Conservation (phyloP, 2,329 filamentous ascomycete genomes). For the Exophiala bonariae region DNA sequence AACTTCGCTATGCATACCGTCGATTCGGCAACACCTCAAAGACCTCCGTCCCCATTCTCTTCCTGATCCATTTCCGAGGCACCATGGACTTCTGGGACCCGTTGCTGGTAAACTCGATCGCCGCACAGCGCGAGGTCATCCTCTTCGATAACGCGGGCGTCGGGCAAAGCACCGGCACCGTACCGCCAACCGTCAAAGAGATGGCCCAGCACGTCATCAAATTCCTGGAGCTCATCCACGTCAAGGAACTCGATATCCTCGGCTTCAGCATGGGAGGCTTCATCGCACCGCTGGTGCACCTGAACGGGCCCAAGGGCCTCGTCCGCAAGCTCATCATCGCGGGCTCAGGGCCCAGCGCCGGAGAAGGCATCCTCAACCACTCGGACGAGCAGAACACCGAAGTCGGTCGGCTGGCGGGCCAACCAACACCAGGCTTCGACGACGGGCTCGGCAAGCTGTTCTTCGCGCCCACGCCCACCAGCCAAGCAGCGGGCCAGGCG, state of each 20-base stretch:
- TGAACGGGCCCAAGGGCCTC: conserved; percentile 27
- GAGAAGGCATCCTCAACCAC: conserved; percentile 2
- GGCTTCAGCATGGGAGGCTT: conserved; percentile 54
- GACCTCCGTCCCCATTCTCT: conserved; percentile 21
- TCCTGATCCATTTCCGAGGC: conserved; percentile 29
- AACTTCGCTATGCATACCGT: too few species aligned
- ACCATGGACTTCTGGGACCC: conserved; percentile 37
- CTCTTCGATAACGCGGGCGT: conserved; percentile 49
- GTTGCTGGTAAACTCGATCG: conserved; percentile 46
- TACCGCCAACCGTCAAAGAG: conserved; percentile 36
- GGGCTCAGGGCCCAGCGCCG: conserved; percentile 42
- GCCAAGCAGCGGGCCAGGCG: neutral
- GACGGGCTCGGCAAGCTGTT: neutral
- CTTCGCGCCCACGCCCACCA: neutral
- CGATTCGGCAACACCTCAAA: too few species aligned
- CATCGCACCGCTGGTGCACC: conserved; percentile 47
- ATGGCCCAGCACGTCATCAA: conserved; percentile 31
- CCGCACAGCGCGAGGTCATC: conserved; percentile 42
- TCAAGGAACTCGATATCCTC: conserved; percentile 44
- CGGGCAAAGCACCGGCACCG: neutral
- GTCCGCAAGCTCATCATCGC: conserved; percentile 46
- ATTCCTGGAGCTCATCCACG: conserved; percentile 31
- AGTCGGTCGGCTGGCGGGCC: neutral
- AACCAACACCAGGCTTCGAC: neutral
- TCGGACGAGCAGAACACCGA: neutral